A percentile compares a stretch with the other conserved stretches of the same genome.
Conservation (phyloP, 768 basidiomycete species). For the Lactifluus volemus region DNA sequence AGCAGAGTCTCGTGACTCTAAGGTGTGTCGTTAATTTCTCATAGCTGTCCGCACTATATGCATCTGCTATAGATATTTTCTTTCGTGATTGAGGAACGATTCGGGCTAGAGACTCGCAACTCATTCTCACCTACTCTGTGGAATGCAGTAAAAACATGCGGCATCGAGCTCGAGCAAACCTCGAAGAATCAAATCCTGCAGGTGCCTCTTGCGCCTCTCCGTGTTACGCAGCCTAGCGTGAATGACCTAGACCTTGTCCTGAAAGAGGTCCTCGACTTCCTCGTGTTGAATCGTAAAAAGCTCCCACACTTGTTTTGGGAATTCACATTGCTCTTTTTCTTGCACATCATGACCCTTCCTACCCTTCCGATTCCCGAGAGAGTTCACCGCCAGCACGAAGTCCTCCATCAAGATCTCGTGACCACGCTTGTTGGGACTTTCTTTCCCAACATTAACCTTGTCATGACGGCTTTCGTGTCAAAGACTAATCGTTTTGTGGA, state of each 20-base stretch:
- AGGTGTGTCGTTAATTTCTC: slow-evolving; percentile 32
- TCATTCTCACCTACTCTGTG: slow-evolving; percentile 15
- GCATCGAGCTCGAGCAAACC: slow-evolving; percentile 7
- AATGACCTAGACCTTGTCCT: background rate
- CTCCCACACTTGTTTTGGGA: slow-evolving; percentile 10
- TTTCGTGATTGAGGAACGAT: slow-evolving; percentile 40
- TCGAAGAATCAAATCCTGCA: background rate
- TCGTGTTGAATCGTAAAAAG: background rate
- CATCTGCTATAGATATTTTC: slow-evolving; percentile 40
- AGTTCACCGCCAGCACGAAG: slow-evolving; percentile 18
- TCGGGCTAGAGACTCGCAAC: slow-evolving; percentile 19
- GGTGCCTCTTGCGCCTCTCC: background rate
- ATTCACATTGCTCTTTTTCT: slow-evolving; percentile 10
- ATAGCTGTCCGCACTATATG: background rate
- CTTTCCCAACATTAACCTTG: slow-evolving; percentile 33
- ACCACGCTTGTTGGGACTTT: slow-evolving; percentile 30
- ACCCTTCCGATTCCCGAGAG: slow-evolving; percentile 19
- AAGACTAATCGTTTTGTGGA: slow-evolving; percentile 30
- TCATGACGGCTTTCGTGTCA: slow-evolving; percentile 20
- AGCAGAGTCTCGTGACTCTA: slow-evolving; percentile 53
- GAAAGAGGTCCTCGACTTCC: slow-evolving; percentile 1
- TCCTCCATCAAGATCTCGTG: slow-evolving; percentile 26
- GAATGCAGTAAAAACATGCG: slow-evolving; percentile 16
- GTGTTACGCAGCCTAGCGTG: background rate
- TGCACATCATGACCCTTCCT: slow-evolving; percentile 14